Evolutionary conservation across 2,329 filamentous ascomycete genomes (phyloP), one percentile per base, ranked within the genome.

Genomic region (Neopestalotiopsis sp.): DNA sequence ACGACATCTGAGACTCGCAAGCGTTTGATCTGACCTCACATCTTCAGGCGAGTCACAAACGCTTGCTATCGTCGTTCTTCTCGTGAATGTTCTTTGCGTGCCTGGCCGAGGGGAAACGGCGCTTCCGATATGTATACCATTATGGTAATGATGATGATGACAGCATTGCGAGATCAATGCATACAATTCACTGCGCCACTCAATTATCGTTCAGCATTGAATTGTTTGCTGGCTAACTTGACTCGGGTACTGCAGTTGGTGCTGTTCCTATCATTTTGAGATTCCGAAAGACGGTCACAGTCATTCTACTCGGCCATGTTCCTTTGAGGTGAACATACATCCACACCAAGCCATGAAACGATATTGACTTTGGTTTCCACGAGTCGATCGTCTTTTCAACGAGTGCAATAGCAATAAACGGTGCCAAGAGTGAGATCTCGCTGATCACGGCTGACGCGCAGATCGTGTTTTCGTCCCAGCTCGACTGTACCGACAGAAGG

Each of bases 21-120:
- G 38, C 38, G 65, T 67, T 67, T 67, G 65, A 67, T 67, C 65
- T 38, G 65, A 67, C 65, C 65, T 67, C 65, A 67, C 57, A 67
- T 60, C 65, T 67, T 32, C 57, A 67, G 24, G 65, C 52, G 57
- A 67, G 52, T 38, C 42, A 34, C 57, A 59, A 17, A 57, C 24
- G 32, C 40, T 14, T 28, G 3, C 24, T 28, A 28, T 28, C 24
- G 24, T 28, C 13, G 12, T 34, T 66, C 28, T 28, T 59, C 65
- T 42, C 34, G 30, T 60, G 30, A 20, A 24, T 17, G 6, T 59
- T 30, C 56, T 38, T 45, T 12, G 28, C 10, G 14, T 20, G 59
- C 59, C 34, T 38, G 17, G 32, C 30, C 59, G 17, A 12, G n/a
- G 30, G 32, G 14, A 20, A 9, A 34, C 59, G 59, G 59, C 59